Percentiles rank a stretch among this genome's conserved stretches.
phyloP scores from a whole-genome alignment of 2,329 filamentous ascomycete species.

The Colletotrichum acutatum region DNA sequence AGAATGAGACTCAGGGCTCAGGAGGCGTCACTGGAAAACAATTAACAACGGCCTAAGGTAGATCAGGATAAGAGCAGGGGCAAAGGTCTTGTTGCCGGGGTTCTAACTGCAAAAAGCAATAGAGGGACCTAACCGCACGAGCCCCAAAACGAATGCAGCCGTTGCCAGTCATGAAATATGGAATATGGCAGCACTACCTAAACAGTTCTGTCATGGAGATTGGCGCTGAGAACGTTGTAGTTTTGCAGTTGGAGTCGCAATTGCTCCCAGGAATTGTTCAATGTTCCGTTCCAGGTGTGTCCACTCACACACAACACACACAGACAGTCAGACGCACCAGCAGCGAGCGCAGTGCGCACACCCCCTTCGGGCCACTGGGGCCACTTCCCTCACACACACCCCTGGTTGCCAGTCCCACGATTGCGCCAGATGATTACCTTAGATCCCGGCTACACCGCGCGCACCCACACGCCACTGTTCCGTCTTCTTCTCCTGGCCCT shows the following conservation, averaged over 20 bases:
- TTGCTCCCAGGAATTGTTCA: neutral
- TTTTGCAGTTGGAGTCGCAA: neutral
- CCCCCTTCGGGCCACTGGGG: neutral
- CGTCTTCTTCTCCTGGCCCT: neutral
- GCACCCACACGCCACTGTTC: neutral
- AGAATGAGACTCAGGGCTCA: neutral
- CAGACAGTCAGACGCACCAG: neutral
- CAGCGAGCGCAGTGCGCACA: neutral
- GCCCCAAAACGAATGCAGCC: neutral
- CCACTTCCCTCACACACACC: neutral
- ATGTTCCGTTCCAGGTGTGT: neutral
- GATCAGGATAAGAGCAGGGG: too few species aligned
- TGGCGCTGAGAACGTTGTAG: neutral
- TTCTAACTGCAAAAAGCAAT: neutral
- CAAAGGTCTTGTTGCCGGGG: neutral
- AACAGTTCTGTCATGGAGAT: neutral
- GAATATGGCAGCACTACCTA: neutral
- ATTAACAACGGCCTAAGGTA: neutral
- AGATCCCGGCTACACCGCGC: constrained; percentile 21
- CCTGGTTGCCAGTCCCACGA: constrained; percentile 25
- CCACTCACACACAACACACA: neutral
- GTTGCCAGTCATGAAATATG: neutral
- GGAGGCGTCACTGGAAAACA: neutral
- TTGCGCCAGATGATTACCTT: constrained; percentile 31
- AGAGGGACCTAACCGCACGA: neutral